Evolutionary conservation across 2,329 filamentous ascomycete species (phyloP), one percentile per base, ranked within the genome.

Genomic region (Pseudohalonectria lignicola): DNA sequence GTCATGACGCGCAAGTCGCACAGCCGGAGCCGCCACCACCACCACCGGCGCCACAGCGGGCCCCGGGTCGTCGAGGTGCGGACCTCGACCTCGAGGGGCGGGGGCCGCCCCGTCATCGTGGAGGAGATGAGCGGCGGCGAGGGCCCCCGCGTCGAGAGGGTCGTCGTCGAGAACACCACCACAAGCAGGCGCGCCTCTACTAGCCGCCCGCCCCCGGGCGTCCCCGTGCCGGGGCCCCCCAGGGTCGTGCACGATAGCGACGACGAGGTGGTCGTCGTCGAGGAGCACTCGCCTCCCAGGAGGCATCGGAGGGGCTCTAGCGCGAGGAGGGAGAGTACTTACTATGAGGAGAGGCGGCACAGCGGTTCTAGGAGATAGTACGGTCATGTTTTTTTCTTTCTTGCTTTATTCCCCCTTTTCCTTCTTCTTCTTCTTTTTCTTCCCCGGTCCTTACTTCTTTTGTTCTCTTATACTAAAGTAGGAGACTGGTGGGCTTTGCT

Each of bases 211-310:
- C 15, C 19, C 17, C 30, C 19, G 16, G 34, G 23, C 19, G 19
- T 26, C 13, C 41, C 41, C 4, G 37, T 36, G 18, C 18, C 31
- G 9, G 39, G 35, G 5, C 25, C 42, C 26, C 43, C 47, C 39
- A 41, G 47, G 35, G 39, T 46, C 29, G 48, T 48, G 21, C 21
- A 33, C 4, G 40, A 34, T 5, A 31, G 28, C 11, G 36, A 33
- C 32, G 53, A 57, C 23, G 55, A 59, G 49, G 50, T 57, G 9
- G 53, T 59, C 3, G 56, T 59, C 17, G 54, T 58, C 37, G 56
- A 59, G 47, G 54, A 59, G 47, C 47, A 51, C 15, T 50, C 43
- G 12, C 51, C 52, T 35, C 45, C 49, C 31, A 43, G 46, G 39
- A 42, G 46, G 35, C 44, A 44, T 28, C 46, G 47, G 25, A 44